A percentile compares a stretch with the other conserved stretches of the same genome.
Evolutionary conservation across 2,329 filamentous ascomycete species (phyloP).

Genomic region (Cyclaneusma minus): DNA sequence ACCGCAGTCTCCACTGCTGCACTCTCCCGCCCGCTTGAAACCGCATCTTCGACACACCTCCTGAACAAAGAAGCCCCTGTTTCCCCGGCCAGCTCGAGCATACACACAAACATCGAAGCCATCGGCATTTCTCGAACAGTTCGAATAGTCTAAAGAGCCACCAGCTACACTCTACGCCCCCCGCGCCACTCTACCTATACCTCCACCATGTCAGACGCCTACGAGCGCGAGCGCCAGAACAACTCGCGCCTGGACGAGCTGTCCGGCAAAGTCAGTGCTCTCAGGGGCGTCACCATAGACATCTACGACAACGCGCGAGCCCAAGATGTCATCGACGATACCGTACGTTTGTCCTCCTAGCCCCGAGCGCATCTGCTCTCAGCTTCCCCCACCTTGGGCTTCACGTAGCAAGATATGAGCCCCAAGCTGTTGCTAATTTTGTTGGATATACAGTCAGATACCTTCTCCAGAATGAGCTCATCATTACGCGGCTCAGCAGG

Average conservation of each 20-base stretch:
- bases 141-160: too few species aligned
- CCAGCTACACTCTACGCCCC: too few species aligned
- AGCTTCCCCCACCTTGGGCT: neutral
- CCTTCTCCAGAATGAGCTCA: slow-evolving; percentile 75
- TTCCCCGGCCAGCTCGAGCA: too few species aligned
- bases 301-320: slow-evolving; percentile 93
- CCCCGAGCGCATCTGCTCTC: neutral
- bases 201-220: slow-evolving; percentile 56
- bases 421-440: too few species aligned
- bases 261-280: slow-evolving; percentile 74
- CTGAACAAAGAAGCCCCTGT: too few species aligned
- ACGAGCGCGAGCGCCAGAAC: slow-evolving; percentile 79
- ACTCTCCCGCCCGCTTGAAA: too few species aligned
- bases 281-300: slow-evolving; percentile 88
- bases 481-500: slow-evolving; percentile 72
- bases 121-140: too few species aligned
- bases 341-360: slow-evolving; percentile 35
- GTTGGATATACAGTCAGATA: slow-evolving; percentile 48
- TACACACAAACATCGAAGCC: too few species aligned
- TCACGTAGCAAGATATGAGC: too few species aligned
- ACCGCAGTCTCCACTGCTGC: too few species aligned
- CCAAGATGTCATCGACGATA: slow-evolving; percentile 77
- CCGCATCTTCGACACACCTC: too few species aligned
- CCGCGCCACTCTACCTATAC: too few species aligned
- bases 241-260: slow-evolving; percentile 88